Evolutionary conservation across 2,329 filamentous ascomycete species (phyloP).

Genomic region (Aspergillus phoenicis): DNA sequence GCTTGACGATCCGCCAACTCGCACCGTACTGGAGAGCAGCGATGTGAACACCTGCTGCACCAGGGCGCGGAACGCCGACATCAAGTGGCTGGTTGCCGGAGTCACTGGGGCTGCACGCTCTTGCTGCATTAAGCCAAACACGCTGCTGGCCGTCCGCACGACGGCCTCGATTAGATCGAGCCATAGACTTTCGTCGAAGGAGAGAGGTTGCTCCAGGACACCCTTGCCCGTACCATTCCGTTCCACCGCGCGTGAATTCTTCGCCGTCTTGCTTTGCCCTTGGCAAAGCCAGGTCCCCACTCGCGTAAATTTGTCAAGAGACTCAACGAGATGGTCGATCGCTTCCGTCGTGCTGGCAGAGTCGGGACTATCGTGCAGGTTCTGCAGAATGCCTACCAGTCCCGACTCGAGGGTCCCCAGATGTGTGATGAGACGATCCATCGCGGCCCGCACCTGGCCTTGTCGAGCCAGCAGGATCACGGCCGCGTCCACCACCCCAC

Average conservation of each 20-base stretch:
- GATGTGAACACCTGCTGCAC: conserved; percentile 92
- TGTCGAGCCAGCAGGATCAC: conserved; percentile 88
- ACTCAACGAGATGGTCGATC: conserved; percentile 71
- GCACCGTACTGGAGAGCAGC: conserved; percentile 74
- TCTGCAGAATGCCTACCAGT: conserved; percentile 71
- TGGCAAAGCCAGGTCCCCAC: conserved; percentile 97
- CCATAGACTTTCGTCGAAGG: conserved; percentile 66
- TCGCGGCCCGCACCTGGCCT: conserved; percentile 78
- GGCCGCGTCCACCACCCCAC: conserved; percentile 87
- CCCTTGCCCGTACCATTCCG: conserved; percentile 43
- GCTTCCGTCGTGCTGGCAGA: conserved; percentile 63
- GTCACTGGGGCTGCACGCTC: conserved; percentile 24
- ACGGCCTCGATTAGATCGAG: conserved; percentile 65
- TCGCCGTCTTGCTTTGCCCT: conserved; percentile 70
- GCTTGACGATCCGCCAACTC: conserved; percentile 33
- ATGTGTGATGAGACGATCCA: conserved; percentile 82
- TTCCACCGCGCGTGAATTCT: conserved; percentile 31
- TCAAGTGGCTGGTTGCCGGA: conserved; percentile 49
- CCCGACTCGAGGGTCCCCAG: conserved; percentile 77
- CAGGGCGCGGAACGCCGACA: conserved; percentile 70
- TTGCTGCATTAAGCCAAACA: conserved; percentile 59
- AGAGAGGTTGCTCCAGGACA: conserved; percentile 59
- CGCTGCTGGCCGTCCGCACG: conserved; percentile 64
- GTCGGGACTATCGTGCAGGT: conserved; percentile 59
- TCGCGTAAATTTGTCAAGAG: conserved; percentile 83